Percentiles rank a stretch among this genome's conserved stretches.
Evolutionary conservation across 2,329 filamentous ascomycete genomes (phyloP).

Genomic region (Phyllosticta citrichinensis): DNA sequence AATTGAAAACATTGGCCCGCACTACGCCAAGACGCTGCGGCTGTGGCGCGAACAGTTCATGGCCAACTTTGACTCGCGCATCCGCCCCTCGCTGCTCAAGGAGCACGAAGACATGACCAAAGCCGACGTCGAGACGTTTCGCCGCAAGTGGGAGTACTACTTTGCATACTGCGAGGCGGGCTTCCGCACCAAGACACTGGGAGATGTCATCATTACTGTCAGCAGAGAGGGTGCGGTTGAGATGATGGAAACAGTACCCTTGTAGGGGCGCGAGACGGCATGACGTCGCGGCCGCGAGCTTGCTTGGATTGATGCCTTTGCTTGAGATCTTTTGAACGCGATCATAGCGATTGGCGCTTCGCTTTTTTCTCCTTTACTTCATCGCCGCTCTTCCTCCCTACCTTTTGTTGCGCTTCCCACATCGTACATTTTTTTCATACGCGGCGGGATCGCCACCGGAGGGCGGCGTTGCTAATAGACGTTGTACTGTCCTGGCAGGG

Average conservation of each 20-base stretch:
- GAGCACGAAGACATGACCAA: constrained; percentile 52
- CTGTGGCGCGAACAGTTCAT: constrained; percentile 60
- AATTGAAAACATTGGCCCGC: constrained; percentile 63
- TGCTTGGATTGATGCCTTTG: not conserved
- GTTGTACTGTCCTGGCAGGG: too few relatives aligned
- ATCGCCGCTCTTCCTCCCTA: not conserved
- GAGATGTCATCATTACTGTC: constrained; percentile 63
- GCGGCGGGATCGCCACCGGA: too few relatives aligned
- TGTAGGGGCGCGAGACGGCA: constrained; percentile 30
- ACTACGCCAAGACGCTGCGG: constrained; percentile 60
- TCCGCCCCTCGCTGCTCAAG: constrained; percentile 48
- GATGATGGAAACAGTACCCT: constrained; percentile 60
- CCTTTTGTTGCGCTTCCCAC: too few relatives aligned
- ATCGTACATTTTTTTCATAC: too few relatives aligned
- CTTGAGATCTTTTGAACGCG: not conserved
- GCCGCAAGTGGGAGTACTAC: constrained; percentile 68
- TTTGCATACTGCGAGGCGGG: constrained; percentile 68
- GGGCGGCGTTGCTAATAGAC: too few relatives aligned
- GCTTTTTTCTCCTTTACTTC: not conserved
- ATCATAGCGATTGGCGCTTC: not conserved
- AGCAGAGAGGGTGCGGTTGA: constrained; percentile 54
- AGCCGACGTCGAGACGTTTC: constrained; percentile 56
- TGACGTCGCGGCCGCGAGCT: not conserved
- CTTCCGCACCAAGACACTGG: constrained; percentile 60
- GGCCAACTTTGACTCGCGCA: constrained; percentile 49